Conservation (phyloP, 495 filamentous ascomycete species). For the Talaromyces borbonicus region DNA sequence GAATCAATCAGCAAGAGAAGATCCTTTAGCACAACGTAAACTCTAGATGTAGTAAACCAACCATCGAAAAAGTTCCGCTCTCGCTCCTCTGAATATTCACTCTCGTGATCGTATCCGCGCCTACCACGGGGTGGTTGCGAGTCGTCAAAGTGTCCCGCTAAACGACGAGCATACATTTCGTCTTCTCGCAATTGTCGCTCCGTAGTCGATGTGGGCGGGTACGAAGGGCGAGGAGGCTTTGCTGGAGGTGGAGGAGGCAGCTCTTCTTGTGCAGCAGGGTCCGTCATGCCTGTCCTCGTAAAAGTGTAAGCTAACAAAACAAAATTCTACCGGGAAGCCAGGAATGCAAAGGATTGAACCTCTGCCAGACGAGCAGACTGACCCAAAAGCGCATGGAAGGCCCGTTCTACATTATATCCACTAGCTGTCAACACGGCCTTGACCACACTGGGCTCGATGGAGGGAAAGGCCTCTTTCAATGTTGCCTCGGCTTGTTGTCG, state of each 20-base stretch:
- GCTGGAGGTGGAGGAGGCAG: constrained; percentile 48
- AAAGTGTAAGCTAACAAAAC: constrained; percentile 1
- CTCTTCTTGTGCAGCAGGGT: constrained; percentile 73
- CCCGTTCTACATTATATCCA: constrained; percentile 79
- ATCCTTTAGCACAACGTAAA: neutral
- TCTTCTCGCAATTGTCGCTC: constrained; percentile 80
- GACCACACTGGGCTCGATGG: constrained; percentile 69
- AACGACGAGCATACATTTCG: constrained; percentile 86
- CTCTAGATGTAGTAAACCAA: constrained; percentile 15
- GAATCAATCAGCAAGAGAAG: constrained; percentile 8
- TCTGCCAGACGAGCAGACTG: constrained; percentile 14
- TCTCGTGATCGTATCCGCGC: constrained; percentile 36
- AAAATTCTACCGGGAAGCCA: too few relatives aligned
- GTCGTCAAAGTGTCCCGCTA: constrained; percentile 77
- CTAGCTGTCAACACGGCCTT: constrained; percentile 84
- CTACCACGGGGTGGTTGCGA: constrained; percentile 24
- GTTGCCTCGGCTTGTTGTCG: constrained; percentile 78
- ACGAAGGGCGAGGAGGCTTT: constrained; percentile 57
- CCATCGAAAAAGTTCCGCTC: constrained; percentile 87
- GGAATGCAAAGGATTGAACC: neutral
- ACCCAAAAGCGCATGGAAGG: constrained; percentile 92
- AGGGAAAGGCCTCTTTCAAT: constrained; percentile 87
- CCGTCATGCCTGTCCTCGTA: constrained; percentile 65
- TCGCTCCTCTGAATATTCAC: constrained; percentile 44
- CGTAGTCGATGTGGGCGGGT: constrained; percentile 45